phyloP scores from a whole-genome alignment of 805 yeast species.

The Metschnikowia matae region DNA sequence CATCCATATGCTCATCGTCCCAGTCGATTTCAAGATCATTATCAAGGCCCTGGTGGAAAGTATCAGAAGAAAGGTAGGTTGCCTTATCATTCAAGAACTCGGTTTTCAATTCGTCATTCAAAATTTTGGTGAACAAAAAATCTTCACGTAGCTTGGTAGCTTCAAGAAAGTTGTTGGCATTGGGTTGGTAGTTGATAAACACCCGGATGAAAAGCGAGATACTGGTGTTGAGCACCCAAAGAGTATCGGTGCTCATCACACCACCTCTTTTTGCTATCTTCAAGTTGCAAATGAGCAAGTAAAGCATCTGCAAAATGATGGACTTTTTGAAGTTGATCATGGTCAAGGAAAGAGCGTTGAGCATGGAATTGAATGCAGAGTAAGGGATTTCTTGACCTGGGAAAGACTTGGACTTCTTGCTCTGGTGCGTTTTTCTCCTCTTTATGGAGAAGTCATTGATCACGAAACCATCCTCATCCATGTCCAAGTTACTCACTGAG shows the following conservation, averaged over 20 bases:
- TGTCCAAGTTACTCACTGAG: slow-evolving; percentile 27
- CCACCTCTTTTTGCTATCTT: slow-evolving; percentile 31
- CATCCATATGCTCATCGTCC: slow-evolving; percentile 47
- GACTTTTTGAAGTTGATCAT: slow-evolving; percentile 42
- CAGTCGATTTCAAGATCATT: slow-evolving; percentile 39
- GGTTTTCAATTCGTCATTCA: slow-evolving; percentile 37
- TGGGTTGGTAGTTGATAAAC: slow-evolving; percentile 36
- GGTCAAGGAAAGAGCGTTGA: slow-evolving; percentile 41
- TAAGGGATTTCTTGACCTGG: slow-evolving; percentile 24
- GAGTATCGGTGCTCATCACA: slow-evolving; percentile 15
- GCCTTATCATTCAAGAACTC: slow-evolving; percentile 32
- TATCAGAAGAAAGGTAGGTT: slow-evolving; percentile 3
- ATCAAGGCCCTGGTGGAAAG: slow-evolving; percentile 21
- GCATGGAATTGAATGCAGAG: slow-evolving; percentile 39
- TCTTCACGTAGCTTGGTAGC: slow-evolving; percentile 25
- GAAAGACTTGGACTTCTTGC: slow-evolving; percentile 15
- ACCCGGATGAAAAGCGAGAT: slow-evolving; percentile 34
- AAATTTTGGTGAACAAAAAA: slow-evolving; percentile 34
- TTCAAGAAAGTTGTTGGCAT: slow-evolving; percentile 7
- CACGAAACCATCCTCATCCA: slow-evolving; percentile 44
- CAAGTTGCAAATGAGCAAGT: slow-evolving; percentile 37
- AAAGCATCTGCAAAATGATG: slow-evolving; percentile 40
- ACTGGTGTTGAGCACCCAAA: slow-evolving; percentile 14
- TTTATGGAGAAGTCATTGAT: slow-evolving; percentile 42
- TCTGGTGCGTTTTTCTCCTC: slow-evolving; percentile 15